Evolutionary conservation across 768 basidiomycete species (phyloP), one percentile per base, ranked within the genome.

Genomic region (Leccinum sublutescens): DNA sequence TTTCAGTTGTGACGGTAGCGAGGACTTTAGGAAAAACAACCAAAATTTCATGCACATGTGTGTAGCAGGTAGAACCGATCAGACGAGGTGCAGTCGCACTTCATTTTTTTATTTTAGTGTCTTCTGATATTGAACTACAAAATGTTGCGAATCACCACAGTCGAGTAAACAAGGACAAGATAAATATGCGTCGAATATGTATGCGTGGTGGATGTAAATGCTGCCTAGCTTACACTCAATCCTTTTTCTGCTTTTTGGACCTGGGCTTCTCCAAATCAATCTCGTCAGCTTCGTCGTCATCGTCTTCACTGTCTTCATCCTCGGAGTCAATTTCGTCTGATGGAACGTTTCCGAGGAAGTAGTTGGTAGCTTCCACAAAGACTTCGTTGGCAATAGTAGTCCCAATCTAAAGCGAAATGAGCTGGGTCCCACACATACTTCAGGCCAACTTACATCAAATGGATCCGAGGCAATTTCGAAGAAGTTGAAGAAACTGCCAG

Each of bases 401-500:
- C 15, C 89, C 92, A 66, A 92, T 78, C 91, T 93, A 72, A 57
- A 52, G 9, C 21, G 21, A 21, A 19, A 57, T 69, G 33, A 69
- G 49, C 9, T 21, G 33, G 34, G 34, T 48, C 31, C 33, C 51
- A 59, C 10, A 36, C 49, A 29, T 49, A 21, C 34, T 40, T 43
- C 52, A 52, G 51, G 36, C 11, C 23, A 21, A 74, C 84, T 77
- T 70, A 91, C 91, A 63, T 91, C 88, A 61, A 79, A 82, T 14
- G 83, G 80, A 68, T 93, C 91, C 40, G 76, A 68, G 11, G 79
- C 78, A 61, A 80, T 68, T 74, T 89, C 91, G 61, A 94, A 93
- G 69, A 89, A 88, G 77, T 93, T 92, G 82, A 94, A 94, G 79
- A 94, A 92, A 68, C 86, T 91, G 57, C 92, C 92, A 52, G 81